phyloP scores from a whole-genome alignment of 768 basidiomycete species.

The Calocybe indica region DNA sequence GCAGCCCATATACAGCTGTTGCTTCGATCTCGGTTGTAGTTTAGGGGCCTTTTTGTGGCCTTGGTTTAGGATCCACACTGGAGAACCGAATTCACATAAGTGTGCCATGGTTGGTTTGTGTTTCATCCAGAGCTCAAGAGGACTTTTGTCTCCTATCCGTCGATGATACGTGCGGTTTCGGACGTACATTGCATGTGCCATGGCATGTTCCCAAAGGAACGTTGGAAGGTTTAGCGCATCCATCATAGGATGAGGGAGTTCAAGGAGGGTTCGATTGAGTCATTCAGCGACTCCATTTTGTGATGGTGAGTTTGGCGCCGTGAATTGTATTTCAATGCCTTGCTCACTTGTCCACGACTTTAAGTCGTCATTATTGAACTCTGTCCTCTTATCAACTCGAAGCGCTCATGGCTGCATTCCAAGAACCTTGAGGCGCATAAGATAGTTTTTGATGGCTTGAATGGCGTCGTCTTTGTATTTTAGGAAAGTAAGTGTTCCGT shows the following conservation, averaged over 20 bases:
- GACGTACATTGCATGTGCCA: conserved; percentile 17
- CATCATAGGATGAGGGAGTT: conserved; percentile 20
- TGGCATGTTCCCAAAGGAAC: conserved; percentile 25
- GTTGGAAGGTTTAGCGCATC: conserved; percentile 16
- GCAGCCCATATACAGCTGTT: conserved; percentile 24
- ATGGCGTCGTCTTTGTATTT: conserved; percentile 13
- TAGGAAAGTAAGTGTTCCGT: conserved; percentile 6
- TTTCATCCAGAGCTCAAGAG: conserved; percentile 13
- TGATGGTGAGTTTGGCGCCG: conserved; percentile 20
- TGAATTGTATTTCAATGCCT: conserved; percentile 24
- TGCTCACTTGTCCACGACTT: conserved; percentile 8
- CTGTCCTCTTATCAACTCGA: conserved; percentile 24
- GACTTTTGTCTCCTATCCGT: conserved; percentile 14
- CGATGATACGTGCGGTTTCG: conserved; percentile 14
- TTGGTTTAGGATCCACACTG: conserved; percentile 1
- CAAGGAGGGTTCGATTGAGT: conserved; percentile 19
- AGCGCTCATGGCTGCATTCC: conserved; percentile 15
- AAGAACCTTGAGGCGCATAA: conserved; percentile 8
- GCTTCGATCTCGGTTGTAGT: background rate
- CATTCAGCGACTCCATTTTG: conserved; percentile 29
- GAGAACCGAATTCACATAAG: conserved; percentile 12
- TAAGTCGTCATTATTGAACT: conserved; percentile 21
- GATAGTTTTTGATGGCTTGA: conserved; percentile 9
- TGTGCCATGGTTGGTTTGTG: conserved; percentile 17
- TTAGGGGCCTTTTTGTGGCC: background rate